Conservation (phyloP, 2,329 filamentous ascomycete genomes). For the Colletotrichum gigasporum region DNA sequence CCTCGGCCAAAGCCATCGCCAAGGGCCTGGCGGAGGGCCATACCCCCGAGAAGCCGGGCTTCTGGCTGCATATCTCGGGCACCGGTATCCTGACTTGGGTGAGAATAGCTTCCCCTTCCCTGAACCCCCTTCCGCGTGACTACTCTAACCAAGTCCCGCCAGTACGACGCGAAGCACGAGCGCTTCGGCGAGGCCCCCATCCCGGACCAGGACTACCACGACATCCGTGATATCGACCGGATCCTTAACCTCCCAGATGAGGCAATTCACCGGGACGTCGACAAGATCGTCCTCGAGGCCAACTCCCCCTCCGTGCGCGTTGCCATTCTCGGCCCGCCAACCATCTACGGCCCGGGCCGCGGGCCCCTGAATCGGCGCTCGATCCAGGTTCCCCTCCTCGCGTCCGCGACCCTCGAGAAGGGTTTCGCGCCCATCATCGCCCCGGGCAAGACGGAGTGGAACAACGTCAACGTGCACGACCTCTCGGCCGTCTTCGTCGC, state of each 20-base stretch:
- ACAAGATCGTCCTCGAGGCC: slow-evolving; percentile 68
- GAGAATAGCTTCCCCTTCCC: not conserved
- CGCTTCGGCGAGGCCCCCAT: slow-evolving; percentile 55
- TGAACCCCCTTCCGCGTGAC: not conserved
- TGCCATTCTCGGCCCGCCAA: slow-evolving; percentile 58
- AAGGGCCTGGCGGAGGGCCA: slow-evolving; percentile 56
- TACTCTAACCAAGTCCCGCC: not conserved
- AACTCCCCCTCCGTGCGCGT: slow-evolving; percentile 49
- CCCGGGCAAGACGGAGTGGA: slow-evolving; percentile 58
- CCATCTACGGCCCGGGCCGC: slow-evolving; percentile 61
- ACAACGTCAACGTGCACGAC: slow-evolving; percentile 62
- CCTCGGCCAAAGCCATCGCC: slow-evolving; percentile 54
- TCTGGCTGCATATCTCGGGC: slow-evolving; percentile 62
- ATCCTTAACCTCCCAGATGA: slow-evolving; percentile 64
- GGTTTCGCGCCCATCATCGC: slow-evolving; percentile 55
- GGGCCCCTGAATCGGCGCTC: slow-evolving; percentile 60
- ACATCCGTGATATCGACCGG: slow-evolving; percentile 65
- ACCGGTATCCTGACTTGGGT: slow-evolving; percentile 56
- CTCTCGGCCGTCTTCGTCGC: slow-evolving; percentile 53
- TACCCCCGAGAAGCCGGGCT: slow-evolving; percentile 53
- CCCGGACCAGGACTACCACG: slow-evolving; percentile 62
- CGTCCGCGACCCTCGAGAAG: slow-evolving; percentile 49
- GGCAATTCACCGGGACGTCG: slow-evolving; percentile 72
- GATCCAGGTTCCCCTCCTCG: slow-evolving; percentile 58
- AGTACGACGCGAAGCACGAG: slow-evolving; percentile 50